These are phyloP conservation scores for Veloboletus limbatus DNA, from an alignment of 1,284 basidiomycete genomes.

Conservation along the genomic window DNA sequence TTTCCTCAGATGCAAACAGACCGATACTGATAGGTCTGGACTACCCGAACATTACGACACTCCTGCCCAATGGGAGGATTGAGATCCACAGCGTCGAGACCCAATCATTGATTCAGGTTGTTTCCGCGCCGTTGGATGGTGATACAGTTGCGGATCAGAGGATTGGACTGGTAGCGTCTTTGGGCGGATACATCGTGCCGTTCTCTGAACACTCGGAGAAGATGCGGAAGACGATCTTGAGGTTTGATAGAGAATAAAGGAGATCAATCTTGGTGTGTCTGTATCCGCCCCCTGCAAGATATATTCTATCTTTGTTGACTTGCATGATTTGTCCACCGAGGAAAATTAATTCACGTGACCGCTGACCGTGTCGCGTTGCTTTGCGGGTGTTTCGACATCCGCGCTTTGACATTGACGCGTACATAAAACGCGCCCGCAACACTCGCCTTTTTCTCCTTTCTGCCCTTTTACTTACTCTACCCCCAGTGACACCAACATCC, in stretches of 20 bases:
- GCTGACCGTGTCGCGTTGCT: conserved; percentile 16
- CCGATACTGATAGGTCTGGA: conserved; percentile 60
- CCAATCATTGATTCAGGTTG: conserved; percentile 70
- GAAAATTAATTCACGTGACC: conserved; percentile 30
- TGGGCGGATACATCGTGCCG: conserved; percentile 59
- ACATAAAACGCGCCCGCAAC: conserved; percentile 9
- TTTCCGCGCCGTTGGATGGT: conserved; percentile 46
- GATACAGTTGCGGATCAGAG: conserved; percentile 29
- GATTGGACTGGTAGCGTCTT: conserved; percentile 44
- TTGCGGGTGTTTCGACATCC: conserved; percentile 21
- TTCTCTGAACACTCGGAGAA: conserved; percentile 57
- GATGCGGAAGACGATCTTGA: conserved; percentile 41
- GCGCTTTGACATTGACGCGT: conserved; percentile 12
- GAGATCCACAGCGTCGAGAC: conserved; percentile 80
- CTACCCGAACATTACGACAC: conserved; percentile 74
- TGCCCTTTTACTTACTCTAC: neutral
- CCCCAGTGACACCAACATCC: neutral
- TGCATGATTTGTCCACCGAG: conserved; percentile 3
- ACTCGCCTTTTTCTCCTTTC: neutral
- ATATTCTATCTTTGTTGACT: conserved; percentile 14
- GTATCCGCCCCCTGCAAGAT: conserved; percentile 16
- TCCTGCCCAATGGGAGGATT: conserved; percentile 76
- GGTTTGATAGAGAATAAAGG: conserved; percentile 23
- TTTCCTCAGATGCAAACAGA: conserved; percentile 1
- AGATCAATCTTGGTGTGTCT: conserved; percentile 24